A percentile compares a stretch with the other conserved stretches of the same genome.
These are phyloP conservation scores for Monosporascus sp. DNA, from an alignment of 2,329 filamentous ascomycete species.

Conservation along the genomic window DNA sequence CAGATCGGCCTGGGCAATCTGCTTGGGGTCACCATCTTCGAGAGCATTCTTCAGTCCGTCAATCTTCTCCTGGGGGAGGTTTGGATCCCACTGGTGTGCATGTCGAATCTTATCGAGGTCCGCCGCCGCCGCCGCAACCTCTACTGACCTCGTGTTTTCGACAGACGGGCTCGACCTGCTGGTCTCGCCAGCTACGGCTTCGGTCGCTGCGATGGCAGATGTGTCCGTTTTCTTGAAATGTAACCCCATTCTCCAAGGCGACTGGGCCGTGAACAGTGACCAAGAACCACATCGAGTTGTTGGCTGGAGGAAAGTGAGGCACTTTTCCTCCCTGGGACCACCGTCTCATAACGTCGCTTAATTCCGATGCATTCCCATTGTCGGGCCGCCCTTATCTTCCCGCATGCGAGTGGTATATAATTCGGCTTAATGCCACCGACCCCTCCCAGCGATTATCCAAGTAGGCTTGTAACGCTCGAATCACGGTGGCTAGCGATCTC, in stretches of 20 bases:
- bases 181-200: background rate
- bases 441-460: background rate
- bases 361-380: background rate
- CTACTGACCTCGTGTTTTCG: conserved; percentile 2
- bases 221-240: background rate
- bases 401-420: background rate
- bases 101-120: conserved; percentile 26
- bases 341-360: background rate
- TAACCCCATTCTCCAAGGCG: background rate
- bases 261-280: background rate
- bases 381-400: background rate
- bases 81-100: conserved; percentile 30
- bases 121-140: conserved; percentile 15
- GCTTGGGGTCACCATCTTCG: conserved; percentile 23
- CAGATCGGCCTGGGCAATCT: conserved; percentile 25
- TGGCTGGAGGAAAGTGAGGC: too few species aligned
- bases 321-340: too few species aligned
- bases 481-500: background rate
- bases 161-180: background rate
- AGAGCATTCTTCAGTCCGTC: conserved; percentile 26
- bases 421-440: background rate
- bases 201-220: background rate
- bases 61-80: conserved; percentile 27
- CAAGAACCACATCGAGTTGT: too few species aligned
- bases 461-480: background rate